These are phyloP conservation scores for Colletotrichum tabaci DNA, from an alignment of 2,329 filamentous ascomycete genomes.

Conservation along the genomic window DNA sequence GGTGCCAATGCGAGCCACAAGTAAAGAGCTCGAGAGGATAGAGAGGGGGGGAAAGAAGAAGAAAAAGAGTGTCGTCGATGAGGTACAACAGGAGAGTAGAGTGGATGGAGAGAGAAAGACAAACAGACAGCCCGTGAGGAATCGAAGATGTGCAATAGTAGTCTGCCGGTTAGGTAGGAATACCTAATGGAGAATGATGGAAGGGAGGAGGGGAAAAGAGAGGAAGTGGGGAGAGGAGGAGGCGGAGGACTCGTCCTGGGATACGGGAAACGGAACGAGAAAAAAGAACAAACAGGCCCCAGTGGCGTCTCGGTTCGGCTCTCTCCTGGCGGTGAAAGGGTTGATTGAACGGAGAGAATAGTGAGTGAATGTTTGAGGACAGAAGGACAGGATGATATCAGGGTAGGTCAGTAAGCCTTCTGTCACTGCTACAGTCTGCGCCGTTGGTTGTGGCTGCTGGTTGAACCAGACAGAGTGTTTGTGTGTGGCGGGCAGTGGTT, in stretches of 20 bases:
- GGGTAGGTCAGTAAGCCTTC: neutral
- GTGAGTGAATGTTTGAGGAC: neutral
- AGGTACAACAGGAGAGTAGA: slow-evolving; percentile 9
- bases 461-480: neutral
- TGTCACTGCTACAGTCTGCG: neutral
- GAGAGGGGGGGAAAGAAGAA: slow-evolving; percentile 3
- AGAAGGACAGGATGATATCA: neutral
- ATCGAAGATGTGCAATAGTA: no score
- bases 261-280: slow-evolving; percentile 11
- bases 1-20: slow-evolving; percentile 30
- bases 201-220: slow-evolving; percentile 2
- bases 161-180: no score
- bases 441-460: neutral
- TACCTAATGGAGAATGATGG: neutral
- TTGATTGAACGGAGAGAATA: neutral
- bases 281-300: slow-evolving; percentile 6
- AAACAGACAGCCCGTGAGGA: neutral
- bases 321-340: neutral
- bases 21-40: slow-evolving; percentile 1
- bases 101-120: neutral
- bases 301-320: neutral
- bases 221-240: slow-evolving; percentile 4
- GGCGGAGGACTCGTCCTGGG: neutral
- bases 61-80: slow-evolving; percentile 10
- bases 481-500: neutral